Evolutionary conservation across 805 yeast genomes (phyloP), one percentile per base, ranked within the genome.

Genomic region (Blastobotrys peoriensis): DNA sequence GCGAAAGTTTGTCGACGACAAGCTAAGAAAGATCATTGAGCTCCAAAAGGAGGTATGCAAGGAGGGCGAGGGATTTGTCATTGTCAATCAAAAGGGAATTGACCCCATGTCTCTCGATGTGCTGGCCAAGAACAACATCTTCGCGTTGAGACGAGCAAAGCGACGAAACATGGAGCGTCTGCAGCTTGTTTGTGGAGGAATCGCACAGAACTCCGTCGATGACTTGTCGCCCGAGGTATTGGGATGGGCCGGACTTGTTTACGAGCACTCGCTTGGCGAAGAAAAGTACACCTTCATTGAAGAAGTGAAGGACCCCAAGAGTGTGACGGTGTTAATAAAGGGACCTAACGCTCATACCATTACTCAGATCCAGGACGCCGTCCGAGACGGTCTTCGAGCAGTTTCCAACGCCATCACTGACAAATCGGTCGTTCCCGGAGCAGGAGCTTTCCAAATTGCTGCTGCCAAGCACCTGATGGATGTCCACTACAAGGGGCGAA

Each of bases 91-190:
- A 68, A 93, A 93, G 73, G 98, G 98, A 58, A 93, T 93, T 54
- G 98, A 93, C 63, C 98, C 98, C 52, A 84, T 93, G 93, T 88
- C 97, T 5, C 71, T 93, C 51, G 98, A 93, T 62, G 82, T 91
- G 3, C 74, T 93, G 52, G 98, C 98, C 36, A 87, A 86, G 62
- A 83, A 93, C 66, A 85, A 84, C 56, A 93, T 93, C 54, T 73
- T 93, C 56, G 98, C 98, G 1, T 74, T 93, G 58, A 82, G 99
- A 73, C 81, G 98, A 62, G 99, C 99, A 36, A 93, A 93, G 73
- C 81, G 99, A 73, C 83, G 99, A 71, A 93, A 93, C 67, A 91
- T 93, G 98, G 99, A 93, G 71, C 81, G 99, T 64, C 74, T 93
- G 62, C 99, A 93, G 68, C 75, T 93, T 49, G 87, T 88, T 43